Evolutionary conservation across 305 asterid species (phyloP), one percentile per base, ranked within the genome.

Genomic region (Fraxinus greggii): DNA sequence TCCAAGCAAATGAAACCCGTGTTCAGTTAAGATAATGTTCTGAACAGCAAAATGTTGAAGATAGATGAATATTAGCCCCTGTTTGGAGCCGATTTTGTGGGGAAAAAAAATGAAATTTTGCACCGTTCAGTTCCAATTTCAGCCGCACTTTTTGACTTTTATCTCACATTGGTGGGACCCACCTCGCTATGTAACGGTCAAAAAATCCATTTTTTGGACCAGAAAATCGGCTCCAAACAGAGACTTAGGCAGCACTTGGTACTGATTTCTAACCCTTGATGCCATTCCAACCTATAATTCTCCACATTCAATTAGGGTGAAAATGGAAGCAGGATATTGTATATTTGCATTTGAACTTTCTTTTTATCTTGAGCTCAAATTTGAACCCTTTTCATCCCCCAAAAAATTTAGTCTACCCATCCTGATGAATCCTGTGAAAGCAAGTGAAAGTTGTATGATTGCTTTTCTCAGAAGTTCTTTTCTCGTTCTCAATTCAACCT

Each of bases 1-100:
- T 35, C 35, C 59, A 72, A 29, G n/a, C 10, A 78, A 33, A 45
- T 9, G 17, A 29, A 2, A 69, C 75, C 21, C 21, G 1, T 28
- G 40, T 33, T 15, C 35, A 69, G 33, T 69, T 69, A 28, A 29
- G 35, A 56, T 56, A 19, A 59, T 5, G 38, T 10, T 67, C 36
- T 12, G 35, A 67, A 67, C 69, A 78, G 77, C 42, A 17, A 5
- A 77, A 74, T 54, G 77, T 75, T 63, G 8, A 61, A 65, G 59
- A 65, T 17, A 65, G 72, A 42, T 10, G 19, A 40, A 3, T 56
- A 80, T 31, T 29, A 38, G 45, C 45, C 45, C 45, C 45, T 8
- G 45, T 38, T 38, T 38, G 13, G 13, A 38, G 45, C 12, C 12
- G 45, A 38, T 38, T 38, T 38, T 38, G 45, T 2, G 38, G 45